These are phyloP conservation scores for Haplosporangium gracile DNA, from an alignment of 192 early-diverging fungal genomes.

Conservation along the genomic window DNA sequence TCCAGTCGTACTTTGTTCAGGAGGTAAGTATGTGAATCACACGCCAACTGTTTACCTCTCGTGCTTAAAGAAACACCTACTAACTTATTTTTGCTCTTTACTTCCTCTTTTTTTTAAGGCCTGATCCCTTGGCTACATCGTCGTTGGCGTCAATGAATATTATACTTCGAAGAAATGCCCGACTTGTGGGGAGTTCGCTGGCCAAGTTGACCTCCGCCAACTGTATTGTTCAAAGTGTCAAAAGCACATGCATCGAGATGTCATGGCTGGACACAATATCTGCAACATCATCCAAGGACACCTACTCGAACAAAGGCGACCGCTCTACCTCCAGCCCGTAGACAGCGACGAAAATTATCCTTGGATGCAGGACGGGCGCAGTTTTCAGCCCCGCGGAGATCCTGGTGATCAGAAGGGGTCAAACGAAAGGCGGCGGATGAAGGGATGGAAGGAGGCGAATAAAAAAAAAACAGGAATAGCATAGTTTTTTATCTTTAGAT, in stretches of 20 bases:
- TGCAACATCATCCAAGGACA: constrained; percentile 9
- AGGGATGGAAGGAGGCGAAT: no score
- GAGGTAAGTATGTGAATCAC: background rate
- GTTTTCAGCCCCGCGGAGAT: no score
- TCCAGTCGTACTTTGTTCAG: background rate
- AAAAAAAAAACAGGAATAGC: no score
- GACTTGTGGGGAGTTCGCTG: constrained; percentile 26
- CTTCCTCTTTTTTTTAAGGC: background rate
- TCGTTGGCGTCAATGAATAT: constrained; percentile 30
- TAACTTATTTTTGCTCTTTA: background rate
- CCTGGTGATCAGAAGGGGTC: no score
- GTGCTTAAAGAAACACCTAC: no score
- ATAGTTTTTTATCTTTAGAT: no score
- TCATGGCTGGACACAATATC: constrained; percentile 38
- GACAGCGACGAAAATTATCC: background rate
- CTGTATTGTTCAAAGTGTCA: constrained; percentile 33
- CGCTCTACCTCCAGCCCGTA: constrained; percentile 2
- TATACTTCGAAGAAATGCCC: constrained; percentile 31
- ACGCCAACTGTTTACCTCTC: background rate
- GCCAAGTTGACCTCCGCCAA: constrained; percentile 33
- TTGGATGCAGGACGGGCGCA: no score
- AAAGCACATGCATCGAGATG: constrained; percentile 31
- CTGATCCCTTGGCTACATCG: constrained; percentile 15
- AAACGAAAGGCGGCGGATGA: no score
- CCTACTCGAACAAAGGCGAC: constrained; percentile 3